phyloP scores from a whole-genome alignment of 2,329 filamentous ascomycete genomes.

The Cladosporium halotolerans region DNA sequence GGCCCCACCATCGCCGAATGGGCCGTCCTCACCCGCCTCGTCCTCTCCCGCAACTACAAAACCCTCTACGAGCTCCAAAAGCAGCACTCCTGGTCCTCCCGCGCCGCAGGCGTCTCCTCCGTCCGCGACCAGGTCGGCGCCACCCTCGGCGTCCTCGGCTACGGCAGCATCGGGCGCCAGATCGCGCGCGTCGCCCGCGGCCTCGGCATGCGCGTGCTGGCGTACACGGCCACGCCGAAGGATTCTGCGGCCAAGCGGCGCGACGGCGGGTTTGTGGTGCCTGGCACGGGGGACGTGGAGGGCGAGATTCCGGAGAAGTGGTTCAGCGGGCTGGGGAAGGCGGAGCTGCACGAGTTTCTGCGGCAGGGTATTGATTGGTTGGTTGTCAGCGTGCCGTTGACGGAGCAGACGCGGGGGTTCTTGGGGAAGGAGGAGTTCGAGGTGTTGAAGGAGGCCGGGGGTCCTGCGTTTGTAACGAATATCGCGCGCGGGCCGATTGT shows the following conservation, averaged over 20 bases:
- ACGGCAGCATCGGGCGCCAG: constrained; percentile 58
- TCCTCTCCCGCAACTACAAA: constrained; percentile 51
- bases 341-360: constrained; percentile 48
- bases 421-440: constrained; percentile 51
- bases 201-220: constrained; percentile 64
- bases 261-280: constrained; percentile 62
- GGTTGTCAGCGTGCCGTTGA: constrained; percentile 52
- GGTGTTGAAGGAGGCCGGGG: constrained; percentile 24
- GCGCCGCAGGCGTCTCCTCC: constrained; percentile 30
- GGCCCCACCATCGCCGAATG: constrained; percentile 62
- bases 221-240: constrained; percentile 67
- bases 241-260: constrained; percentile 57
- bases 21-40: constrained; percentile 57
- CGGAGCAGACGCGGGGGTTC: constrained; percentile 48
- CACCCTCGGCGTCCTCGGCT: constrained; percentile 55
- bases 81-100: constrained; percentile 46
- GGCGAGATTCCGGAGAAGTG: constrained; percentile 50
- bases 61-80: constrained; percentile 53
- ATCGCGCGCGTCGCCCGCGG: constrained; percentile 33
- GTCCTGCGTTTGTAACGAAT: constrained; percentile 55
- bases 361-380: constrained; percentile 51
- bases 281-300: constrained; percentile 57
- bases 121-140: constrained; percentile 52
- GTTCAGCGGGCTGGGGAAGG: constrained; percentile 51
- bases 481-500: constrained; percentile 62